A percentile compares a stretch with the other conserved stretches of the same genome.
These are phyloP conservation scores for Trichosporon coremiiforme DNA, from an alignment of 1,284 basidiomycete species.

Conservation along the genomic window DNA sequence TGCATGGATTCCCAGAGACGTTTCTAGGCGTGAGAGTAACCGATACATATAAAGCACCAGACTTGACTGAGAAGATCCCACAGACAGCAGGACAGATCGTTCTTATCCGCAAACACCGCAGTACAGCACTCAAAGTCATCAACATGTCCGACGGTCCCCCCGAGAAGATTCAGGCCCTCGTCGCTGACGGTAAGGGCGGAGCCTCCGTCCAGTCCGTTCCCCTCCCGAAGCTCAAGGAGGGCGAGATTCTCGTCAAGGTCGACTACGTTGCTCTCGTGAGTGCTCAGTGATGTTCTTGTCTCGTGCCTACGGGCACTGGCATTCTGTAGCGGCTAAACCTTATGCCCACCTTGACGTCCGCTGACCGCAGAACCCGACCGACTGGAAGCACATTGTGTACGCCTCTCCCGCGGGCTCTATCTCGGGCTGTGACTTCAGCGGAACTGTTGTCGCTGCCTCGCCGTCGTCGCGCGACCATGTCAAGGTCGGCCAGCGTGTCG, in stretches of 20 bases:
- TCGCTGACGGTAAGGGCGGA: constrained; percentile 27
- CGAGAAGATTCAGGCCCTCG: constrained; percentile 41
- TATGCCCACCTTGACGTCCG: background rate
- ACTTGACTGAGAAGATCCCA: background rate
- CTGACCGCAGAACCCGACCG: constrained; percentile 47
- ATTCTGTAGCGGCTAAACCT: background rate
- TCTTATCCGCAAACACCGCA: background rate
- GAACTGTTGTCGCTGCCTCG: constrained; percentile 51
- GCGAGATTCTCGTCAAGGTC: constrained; percentile 54
- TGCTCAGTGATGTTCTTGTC: background rate
- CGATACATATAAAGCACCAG: background rate
- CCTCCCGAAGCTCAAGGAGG: constrained; percentile 42
- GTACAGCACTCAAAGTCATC: background rate
- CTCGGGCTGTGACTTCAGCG: constrained; percentile 55
- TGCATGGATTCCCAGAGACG: background rate
- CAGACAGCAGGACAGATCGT: background rate
- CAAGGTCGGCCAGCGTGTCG: constrained; percentile 58
- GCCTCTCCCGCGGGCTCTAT: constrained; percentile 24
- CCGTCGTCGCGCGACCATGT: constrained; percentile 21
- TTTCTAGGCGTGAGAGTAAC: background rate
- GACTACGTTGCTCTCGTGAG: constrained; percentile 46
- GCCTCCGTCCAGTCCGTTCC: constrained; percentile 38
- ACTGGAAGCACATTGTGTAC: constrained; percentile 46
- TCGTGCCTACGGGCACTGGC: background rate
- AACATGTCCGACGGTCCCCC: constrained; percentile 22